phyloP scores from a whole-genome alignment of 169 alveolate genomes.

The Plasmodium falciparum region DNA sequence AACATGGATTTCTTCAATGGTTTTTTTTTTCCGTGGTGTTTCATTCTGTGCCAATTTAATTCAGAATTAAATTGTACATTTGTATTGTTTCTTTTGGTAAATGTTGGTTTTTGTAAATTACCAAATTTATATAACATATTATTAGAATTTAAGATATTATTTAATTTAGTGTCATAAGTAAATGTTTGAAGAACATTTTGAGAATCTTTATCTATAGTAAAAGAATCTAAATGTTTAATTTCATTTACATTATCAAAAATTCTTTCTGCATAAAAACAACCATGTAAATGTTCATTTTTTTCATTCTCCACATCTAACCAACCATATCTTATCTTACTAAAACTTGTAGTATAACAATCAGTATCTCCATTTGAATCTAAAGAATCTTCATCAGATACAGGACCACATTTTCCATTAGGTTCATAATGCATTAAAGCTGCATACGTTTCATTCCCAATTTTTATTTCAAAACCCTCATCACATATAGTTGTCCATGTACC shows the following conservation, averaged over 20 bases:
- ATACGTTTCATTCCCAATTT: slow-evolving; percentile 60
- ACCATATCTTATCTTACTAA: slow-evolving; percentile 59
- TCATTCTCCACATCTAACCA: slow-evolving; percentile 28
- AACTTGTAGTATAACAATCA: slow-evolving; percentile 44
- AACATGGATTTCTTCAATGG: slow-evolving; percentile 6
- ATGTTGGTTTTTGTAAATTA: neutral
- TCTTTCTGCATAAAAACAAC: slow-evolving; percentile 58
- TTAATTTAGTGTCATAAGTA: neutral
- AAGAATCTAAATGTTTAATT: neutral
- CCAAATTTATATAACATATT: neutral
- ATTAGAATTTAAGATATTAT: neutral
- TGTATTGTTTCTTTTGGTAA: slow-evolving; percentile 2
- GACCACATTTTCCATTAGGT: slow-evolving; percentile 46
- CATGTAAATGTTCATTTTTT: slow-evolving; percentile 12
- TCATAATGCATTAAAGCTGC: slow-evolving; percentile 73
- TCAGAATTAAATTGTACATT: slow-evolving; percentile 21
- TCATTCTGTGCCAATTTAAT: slow-evolving; percentile 65
- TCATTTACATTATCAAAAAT: neutral
- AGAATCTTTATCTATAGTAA: neutral
- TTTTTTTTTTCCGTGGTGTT: slow-evolving; percentile 50
- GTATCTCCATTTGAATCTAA: slow-evolving; percentile 72
- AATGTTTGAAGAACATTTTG: neutral
- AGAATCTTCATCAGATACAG: slow-evolving; percentile 18
- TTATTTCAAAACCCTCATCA: slow-evolving; percentile 72
- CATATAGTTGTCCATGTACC: slow-evolving; percentile 73